Conservation (phyloP, 257 asterid species). For the Solanum etuberosum region DNA sequence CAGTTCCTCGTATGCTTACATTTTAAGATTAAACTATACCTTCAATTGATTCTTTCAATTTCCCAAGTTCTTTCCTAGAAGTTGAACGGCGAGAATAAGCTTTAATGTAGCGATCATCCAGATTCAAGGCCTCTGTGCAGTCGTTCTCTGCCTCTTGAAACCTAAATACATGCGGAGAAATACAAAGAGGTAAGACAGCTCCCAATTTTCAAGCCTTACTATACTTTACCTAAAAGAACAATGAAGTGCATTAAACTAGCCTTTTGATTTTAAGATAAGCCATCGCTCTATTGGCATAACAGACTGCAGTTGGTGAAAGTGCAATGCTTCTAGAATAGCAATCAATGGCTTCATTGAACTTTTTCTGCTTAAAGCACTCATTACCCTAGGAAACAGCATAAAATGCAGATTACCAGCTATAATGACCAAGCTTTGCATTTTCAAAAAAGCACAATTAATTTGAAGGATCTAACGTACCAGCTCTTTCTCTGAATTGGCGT, state of each 20-base stretch:
- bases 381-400: constrained; percentile 49
- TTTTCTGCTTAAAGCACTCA: constrained; percentile 78
- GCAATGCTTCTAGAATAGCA: constrained; percentile 98
- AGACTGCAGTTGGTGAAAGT: constrained; percentile 84
- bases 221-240: background rate
- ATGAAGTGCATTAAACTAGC: constrained; percentile 20
- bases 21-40: constrained; percentile 33
- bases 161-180: constrained; percentile 17
- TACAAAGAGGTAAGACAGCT: constrained; percentile 8
- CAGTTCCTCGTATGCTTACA: background rate
- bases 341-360: constrained; percentile 80
- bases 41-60: constrained; percentile 71
- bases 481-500: constrained; percentile 94
- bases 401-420: constrained; percentile 1
- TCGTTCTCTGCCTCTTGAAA: constrained; percentile 89
- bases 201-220: background rate
- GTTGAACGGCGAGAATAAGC: constrained; percentile 96
- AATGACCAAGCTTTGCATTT: background rate
- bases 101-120: constrained; percentile 88
- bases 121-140: constrained; percentile 81
- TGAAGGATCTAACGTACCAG: constrained; percentile 39
- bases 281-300: constrained; percentile 95
- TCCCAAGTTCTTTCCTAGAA: constrained; percentile 88
- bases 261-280: constrained; percentile 78
- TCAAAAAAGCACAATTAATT: background rate